Evolutionary conservation across 2,329 filamentous ascomycete genomes (phyloP).

Genomic region (Trichoderma semiorbis): DNA sequence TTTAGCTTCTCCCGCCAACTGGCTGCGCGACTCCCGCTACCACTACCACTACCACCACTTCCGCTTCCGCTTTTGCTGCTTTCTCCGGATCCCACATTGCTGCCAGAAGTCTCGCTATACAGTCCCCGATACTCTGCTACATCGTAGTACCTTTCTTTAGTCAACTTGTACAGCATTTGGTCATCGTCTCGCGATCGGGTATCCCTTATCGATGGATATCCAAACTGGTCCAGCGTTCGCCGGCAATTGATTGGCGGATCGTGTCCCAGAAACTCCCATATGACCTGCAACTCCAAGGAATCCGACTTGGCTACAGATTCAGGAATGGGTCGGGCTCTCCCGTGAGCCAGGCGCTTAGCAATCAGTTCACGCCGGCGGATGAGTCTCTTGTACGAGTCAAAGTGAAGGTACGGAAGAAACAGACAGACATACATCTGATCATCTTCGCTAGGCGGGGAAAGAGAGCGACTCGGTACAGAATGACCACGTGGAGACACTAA

Average conservation of each 20-base stretch:
- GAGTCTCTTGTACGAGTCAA: constrained; percentile 59
- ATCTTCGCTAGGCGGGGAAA: constrained; percentile 28
- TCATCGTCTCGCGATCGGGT: constrained; percentile 61
- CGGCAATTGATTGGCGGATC: constrained; percentile 61
- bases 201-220: constrained; percentile 58
- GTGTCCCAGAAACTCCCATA: constrained; percentile 60
- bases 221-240: constrained; percentile 61
- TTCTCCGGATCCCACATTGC: constrained; percentile 6
- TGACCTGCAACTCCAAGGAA: constrained; percentile 55
- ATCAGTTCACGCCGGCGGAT: constrained; percentile 55
- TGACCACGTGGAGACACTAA: constrained; percentile 37
- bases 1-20: constrained; percentile 29
- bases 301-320: constrained; percentile 50
- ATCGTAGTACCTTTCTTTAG: constrained; percentile 42
- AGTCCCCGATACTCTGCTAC: constrained; percentile 25
- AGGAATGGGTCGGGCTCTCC: constrained; percentile 54
- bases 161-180: constrained; percentile 65
- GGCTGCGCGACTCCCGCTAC: constrained; percentile 26
- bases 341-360: constrained; percentile 48
- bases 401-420: constrained; percentile 60
- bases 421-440: constrained; percentile 44
- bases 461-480: constrained; percentile 28
- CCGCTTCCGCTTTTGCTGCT: constrained; percentile 27
- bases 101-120: constrained; percentile 31
- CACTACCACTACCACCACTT: constrained; percentile 28